phyloP scores from a whole-genome alignment of 768 basidiomycete species.

The Leccinum disarticulatum region DNA sequence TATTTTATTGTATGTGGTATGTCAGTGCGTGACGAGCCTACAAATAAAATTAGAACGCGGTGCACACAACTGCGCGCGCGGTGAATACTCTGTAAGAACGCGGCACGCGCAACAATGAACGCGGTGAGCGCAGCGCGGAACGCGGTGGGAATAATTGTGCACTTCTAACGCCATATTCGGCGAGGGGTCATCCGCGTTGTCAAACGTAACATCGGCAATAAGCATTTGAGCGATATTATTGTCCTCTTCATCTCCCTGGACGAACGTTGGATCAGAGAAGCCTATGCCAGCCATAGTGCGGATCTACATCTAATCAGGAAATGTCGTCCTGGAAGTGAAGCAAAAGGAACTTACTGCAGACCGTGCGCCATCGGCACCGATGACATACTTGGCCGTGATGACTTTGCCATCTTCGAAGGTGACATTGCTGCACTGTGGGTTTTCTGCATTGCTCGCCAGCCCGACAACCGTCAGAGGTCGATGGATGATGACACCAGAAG shows the following conservation, averaged over 20 bases:
- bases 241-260: slow-evolving; percentile 24
- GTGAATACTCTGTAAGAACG: too few relatives aligned
- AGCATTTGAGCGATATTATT: slow-evolving; percentile 38
- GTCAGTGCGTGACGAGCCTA: too few relatives aligned
- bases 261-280: slow-evolving; percentile 44
- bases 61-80: too few relatives aligned
- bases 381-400: slow-evolving; percentile 45
- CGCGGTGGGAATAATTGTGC: too few relatives aligned
- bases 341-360: slow-evolving; percentile 39
- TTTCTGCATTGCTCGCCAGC: slow-evolving; percentile 30
- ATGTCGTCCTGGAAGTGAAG: not conserved
- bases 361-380: slow-evolving; percentile 52
- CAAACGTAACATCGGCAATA: slow-evolving; percentile 47
- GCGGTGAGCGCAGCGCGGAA: too few relatives aligned
- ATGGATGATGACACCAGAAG: slow-evolving; percentile 33
- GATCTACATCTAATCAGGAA: slow-evolving; percentile 30
- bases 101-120: too few relatives aligned
- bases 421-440: slow-evolving; percentile 37
- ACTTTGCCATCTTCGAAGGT: slow-evolving; percentile 46
- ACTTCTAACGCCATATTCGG: slow-evolving; percentile 1
- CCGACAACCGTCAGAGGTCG: slow-evolving; percentile 42
- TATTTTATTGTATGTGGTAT: too few relatives aligned
- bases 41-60: too few relatives aligned
- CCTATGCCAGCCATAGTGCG: slow-evolving; percentile 41
- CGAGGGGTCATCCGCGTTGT: not conserved